Evolutionary conservation across 805 yeast species (phyloP).

Genomic region (Jamesozyma gamospora): DNA sequence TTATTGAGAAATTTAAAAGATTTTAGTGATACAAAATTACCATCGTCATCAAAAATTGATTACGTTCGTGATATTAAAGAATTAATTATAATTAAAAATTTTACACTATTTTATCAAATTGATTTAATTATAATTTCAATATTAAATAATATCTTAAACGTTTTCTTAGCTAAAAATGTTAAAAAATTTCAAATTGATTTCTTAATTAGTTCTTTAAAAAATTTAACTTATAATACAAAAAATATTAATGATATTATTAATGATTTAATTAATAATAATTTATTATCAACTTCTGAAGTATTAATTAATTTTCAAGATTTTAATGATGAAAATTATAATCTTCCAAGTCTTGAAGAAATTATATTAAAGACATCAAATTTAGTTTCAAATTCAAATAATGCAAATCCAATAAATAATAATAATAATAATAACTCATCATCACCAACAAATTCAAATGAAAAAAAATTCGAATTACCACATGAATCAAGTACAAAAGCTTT

Average conservation of each 20-base stretch:
- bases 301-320: conserved; percentile 19
- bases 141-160: conserved; percentile 26
- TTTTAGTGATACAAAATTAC: conserved; percentile 37
- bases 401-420: conserved; percentile 5
- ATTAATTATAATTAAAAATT: conserved; percentile 38
- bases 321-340: conserved; percentile 25
- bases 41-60: conserved; percentile 31
- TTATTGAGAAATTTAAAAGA: conserved; percentile 30
- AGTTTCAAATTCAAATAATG: not conserved
- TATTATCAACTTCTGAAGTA: conserved; percentile 25
- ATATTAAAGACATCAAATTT: conserved; percentile 5
- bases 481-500: conserved; percentile 33
- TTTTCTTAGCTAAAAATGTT: conserved; percentile 33
- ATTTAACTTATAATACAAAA: conserved; percentile 28
- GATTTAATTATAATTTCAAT: conserved; percentile 34
- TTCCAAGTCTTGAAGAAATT: conserved; percentile 26
- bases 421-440: not conserved
- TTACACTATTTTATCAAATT: conserved; percentile 37
- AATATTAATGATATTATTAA: conserved; percentile 22
- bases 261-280: conserved; percentile 22
- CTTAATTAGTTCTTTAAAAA: conserved; percentile 27
- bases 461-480: conserved; percentile 31
- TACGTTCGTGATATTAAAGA: conserved; percentile 34
- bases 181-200: conserved; percentile 33
- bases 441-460: conserved; percentile 12